Evolutionary conservation across 192 early-diverging fungal genomes (phyloP).

Genomic region (Chytriomyces hyalinus): DNA sequence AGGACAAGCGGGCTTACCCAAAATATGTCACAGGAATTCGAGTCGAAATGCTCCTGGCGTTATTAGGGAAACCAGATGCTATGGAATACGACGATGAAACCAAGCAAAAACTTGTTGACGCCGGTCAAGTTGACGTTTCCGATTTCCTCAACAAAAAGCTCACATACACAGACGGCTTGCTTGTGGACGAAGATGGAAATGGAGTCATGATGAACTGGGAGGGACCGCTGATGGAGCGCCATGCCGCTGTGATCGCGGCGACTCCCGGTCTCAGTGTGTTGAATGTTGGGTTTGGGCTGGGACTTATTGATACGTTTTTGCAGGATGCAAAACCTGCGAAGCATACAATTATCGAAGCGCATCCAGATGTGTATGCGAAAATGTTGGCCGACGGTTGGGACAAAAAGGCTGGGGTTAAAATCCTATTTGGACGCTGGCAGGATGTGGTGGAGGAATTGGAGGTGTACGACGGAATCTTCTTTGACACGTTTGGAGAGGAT

Average conservation of each 20-base stretch:
- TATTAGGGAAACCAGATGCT: slow-evolving; percentile 6
- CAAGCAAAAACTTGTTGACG: slow-evolving; percentile 42
- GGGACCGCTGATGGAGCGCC: slow-evolving; percentile 85
- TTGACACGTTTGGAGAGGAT: slow-evolving; percentile 57
- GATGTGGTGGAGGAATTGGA: slow-evolving; percentile 71
- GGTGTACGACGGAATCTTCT: slow-evolving; percentile 91
- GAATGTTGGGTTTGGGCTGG: slow-evolving; percentile 87
- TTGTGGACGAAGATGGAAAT: slow-evolving; percentile 88
- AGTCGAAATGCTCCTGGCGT: slow-evolving; percentile 64
- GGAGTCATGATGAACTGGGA: slow-evolving; percentile 99
- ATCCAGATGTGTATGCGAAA: slow-evolving; percentile 91
- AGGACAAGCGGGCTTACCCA: too few species aligned
- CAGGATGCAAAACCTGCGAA: slow-evolving; percentile 68
- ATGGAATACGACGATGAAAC: slow-evolving; percentile 39
- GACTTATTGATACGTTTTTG: slow-evolving; percentile 83
- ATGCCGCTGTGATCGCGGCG: slow-evolving; percentile 75
- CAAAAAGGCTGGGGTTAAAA: slow-evolving; percentile 79
- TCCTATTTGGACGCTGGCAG: slow-evolving; percentile 94
- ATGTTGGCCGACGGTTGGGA: slow-evolving; percentile 88
- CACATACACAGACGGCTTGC: slow-evolving; percentile 75
- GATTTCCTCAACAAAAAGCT: slow-evolving; percentile 80
- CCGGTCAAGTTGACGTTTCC: slow-evolving; percentile 28
- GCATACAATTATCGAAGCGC: slow-evolving; percentile 96
- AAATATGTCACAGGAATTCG: slow-evolving; percentile 55
- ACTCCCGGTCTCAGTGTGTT: slow-evolving; percentile 60